A percentile compares a stretch with the other conserved stretches of the same genome.
phyloP scores from a whole-genome alignment of 306 rosid species.

The Lathyrus aphaca region DNA sequence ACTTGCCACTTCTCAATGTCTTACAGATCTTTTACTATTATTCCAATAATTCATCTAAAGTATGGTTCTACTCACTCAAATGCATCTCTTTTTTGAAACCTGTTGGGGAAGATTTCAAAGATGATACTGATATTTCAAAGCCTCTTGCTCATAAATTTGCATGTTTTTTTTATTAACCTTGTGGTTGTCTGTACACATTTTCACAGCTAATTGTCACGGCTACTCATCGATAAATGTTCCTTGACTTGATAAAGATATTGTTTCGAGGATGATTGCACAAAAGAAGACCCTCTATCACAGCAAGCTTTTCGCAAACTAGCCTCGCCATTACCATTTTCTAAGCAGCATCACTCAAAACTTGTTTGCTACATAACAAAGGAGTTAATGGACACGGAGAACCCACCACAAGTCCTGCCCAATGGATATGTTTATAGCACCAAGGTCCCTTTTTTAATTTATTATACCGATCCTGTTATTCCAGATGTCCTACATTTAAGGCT shows the following conservation, averaged over 20 bases:
- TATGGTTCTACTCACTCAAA: not conserved
- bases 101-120: slow-evolving; percentile 25
- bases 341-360: slow-evolving; percentile 92
- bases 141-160: slow-evolving; percentile 24
- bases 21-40: slow-evolving; percentile 6
- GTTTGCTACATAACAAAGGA: slow-evolving; percentile 98
- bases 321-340: slow-evolving; percentile 78
- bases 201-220: not conserved
- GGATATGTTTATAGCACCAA: slow-evolving; percentile 92
- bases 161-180: slow-evolving; percentile 27
- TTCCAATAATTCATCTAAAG: slow-evolving; percentile 8
- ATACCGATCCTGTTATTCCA: slow-evolving; percentile 17
- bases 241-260: slow-evolving; percentile 84
- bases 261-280: slow-evolving; percentile 91
- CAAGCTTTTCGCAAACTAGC: slow-evolving; percentile 85
- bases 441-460: slow-evolving; percentile 45
- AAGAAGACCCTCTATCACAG: slow-evolving; percentile 96
- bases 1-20: slow-evolving; percentile 18
- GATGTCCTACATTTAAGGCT: not conserved
- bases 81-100: slow-evolving; percentile 22
- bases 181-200: slow-evolving; percentile 19
- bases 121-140: slow-evolving; percentile 7
- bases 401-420: slow-evolving; percentile 91
- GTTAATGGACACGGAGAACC: slow-evolving; percentile 95
- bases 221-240: slow-evolving; percentile 44